phyloP scores from a whole-genome alignment of 2,329 filamentous ascomycete genomes.

The Teratosphaeria viscida region DNA sequence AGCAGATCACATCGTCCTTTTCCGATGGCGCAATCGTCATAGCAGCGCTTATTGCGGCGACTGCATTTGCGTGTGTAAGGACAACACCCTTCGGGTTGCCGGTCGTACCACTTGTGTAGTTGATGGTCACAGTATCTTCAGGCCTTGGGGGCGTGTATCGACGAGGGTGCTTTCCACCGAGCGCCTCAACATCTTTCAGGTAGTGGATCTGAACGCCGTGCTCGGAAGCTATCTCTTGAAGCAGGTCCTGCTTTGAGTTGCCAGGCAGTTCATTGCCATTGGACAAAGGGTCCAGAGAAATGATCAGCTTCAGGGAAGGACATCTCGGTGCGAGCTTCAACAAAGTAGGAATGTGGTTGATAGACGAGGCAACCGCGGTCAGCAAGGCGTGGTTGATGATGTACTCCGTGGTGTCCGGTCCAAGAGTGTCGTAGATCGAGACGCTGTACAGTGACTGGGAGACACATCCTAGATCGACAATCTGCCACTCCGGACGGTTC shows the following conservation, averaged over 20 bases:
- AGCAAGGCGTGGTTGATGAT: conserved; percentile 87
- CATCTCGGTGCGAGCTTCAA: conserved; percentile 69
- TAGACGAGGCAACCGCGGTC: conserved; percentile 62
- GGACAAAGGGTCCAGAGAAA: conserved; percentile 76
- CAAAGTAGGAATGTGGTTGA: conserved; percentile 71
- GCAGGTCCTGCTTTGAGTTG: conserved; percentile 66
- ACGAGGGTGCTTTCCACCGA: conserved; percentile 61
- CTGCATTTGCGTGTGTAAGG: conserved; percentile 69
- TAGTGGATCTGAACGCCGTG: conserved; percentile 70
- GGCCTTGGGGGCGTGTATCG: conserved; percentile 61
- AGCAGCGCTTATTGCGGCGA: conserved; percentile 57
- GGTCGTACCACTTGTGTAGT: conserved; percentile 81
- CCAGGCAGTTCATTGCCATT: conserved; percentile 61
- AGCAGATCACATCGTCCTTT: conserved; percentile 58
- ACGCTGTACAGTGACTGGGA: conserved; percentile 84
- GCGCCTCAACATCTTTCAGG: conserved; percentile 67
- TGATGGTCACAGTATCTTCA: conserved; percentile 76
- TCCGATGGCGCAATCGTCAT: conserved; percentile 44
- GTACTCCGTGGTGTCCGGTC: conserved; percentile 82
- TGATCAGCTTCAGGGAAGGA: conserved; percentile 74
- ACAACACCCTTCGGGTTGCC: conserved; percentile 75
- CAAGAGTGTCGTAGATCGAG: conserved; percentile 92
- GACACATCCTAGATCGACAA: conserved; percentile 74
- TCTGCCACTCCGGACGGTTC: conserved; percentile 82
- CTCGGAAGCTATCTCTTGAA: conserved; percentile 64